phyloP scores from a whole-genome alignment of 2,329 filamentous ascomycete genomes.

The Penicillium sp. region DNA sequence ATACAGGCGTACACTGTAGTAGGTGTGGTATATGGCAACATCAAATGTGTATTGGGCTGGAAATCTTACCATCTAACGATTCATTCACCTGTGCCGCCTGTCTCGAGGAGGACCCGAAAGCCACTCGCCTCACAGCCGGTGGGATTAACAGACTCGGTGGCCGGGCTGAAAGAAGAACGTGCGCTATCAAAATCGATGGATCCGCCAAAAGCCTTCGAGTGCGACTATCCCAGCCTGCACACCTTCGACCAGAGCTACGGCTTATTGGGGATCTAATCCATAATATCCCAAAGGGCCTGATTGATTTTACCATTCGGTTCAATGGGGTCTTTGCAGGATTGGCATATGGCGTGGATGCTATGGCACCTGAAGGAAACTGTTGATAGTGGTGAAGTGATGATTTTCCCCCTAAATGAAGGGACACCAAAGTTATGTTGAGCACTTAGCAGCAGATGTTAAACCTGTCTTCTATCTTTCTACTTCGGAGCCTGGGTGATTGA shows the following conservation, averaged over 20 bases:
- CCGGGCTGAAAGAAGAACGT: neutral
- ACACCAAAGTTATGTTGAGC: too few species aligned
- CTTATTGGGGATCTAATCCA: neutral
- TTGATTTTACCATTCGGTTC: neutral
- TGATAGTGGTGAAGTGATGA: too few species aligned
- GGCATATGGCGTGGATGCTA: neutral
- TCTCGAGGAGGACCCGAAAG: neutral
- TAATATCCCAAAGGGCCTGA: neutral
- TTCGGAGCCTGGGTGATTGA: too few species aligned
- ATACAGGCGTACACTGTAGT: neutral
- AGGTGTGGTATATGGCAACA: neutral
- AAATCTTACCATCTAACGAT: neutral
- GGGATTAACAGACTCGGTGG: neutral
- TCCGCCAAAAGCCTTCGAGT: neutral
- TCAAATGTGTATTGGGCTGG: neutral
- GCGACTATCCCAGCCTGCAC: neutral
- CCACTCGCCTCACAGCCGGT: neutral
- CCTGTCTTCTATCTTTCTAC: too few species aligned
- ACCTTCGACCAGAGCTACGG: neutral
- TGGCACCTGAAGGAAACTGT: too few species aligned
- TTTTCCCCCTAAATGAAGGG: too few species aligned
- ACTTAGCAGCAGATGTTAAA: too few species aligned
- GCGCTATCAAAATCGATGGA: neutral
- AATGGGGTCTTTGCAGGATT: neutral
- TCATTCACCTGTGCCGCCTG: neutral